phyloP scores from a whole-genome alignment of 2,329 filamentous ascomycete species.

The Periconia macrospinosa region DNA sequence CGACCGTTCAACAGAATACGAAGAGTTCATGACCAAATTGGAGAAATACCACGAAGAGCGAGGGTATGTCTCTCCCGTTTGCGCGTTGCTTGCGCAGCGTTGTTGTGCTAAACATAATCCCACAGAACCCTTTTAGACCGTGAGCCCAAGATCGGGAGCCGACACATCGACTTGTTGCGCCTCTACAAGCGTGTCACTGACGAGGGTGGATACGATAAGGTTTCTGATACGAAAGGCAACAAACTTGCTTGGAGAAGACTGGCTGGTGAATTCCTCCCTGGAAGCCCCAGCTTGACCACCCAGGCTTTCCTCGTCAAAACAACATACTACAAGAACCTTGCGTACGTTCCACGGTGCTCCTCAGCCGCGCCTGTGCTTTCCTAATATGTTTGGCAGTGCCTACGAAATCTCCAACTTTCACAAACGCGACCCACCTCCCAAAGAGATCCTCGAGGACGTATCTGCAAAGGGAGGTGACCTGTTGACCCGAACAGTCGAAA shows the following conservation, averaged over 20 bases:
- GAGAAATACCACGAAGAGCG: slow-evolving; percentile 75
- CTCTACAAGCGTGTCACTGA: slow-evolving; percentile 77
- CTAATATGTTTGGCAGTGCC: slow-evolving; percentile 51
- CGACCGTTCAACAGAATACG: slow-evolving; percentile 65
- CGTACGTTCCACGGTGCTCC: slow-evolving; percentile 47
- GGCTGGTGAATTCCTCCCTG: slow-evolving; percentile 74
- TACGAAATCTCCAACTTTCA: slow-evolving; percentile 82
- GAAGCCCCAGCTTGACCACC: slow-evolving; percentile 75
- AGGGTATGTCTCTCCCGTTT: slow-evolving; percentile 53
- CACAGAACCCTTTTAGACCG: slow-evolving; percentile 71
- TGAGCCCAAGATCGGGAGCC: slow-evolving; percentile 78
- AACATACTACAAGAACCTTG: slow-evolving; percentile 86
- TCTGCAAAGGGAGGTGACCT: slow-evolving; percentile 80
- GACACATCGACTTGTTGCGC: slow-evolving; percentile 74
- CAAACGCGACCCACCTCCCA: slow-evolving; percentile 79
- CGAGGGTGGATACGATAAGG: slow-evolving; percentile 82
- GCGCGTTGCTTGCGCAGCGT: slow-evolving; percentile 10
- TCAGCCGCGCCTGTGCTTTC: slow-evolving; percentile 1
- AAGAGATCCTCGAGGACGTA: slow-evolving; percentile 80
- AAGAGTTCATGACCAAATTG: slow-evolving; percentile 75
- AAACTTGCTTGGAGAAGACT: slow-evolving; percentile 85
- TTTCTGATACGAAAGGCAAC: slow-evolving; percentile 66
- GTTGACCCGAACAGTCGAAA: slow-evolving; percentile 77
- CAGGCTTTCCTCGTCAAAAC: slow-evolving; percentile 85
- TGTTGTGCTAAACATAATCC: slow-evolving; percentile 26